Evolutionary conservation across 106 monocot genomes (phyloP).

Genomic region (Dendrobium huoshanense): DNA sequence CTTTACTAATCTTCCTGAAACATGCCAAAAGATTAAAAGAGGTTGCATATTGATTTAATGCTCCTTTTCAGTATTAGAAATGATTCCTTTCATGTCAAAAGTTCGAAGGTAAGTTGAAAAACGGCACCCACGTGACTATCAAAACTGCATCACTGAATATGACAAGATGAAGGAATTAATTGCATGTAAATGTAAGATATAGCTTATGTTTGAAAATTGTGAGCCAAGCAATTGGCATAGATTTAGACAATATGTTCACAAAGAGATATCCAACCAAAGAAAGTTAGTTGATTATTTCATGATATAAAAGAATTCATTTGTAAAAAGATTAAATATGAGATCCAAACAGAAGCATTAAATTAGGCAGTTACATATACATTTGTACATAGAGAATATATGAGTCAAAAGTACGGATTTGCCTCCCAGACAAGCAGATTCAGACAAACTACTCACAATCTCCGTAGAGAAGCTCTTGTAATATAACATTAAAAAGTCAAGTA

Average conservation of each 20-base stretch:
- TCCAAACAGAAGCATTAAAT: too few species aligned
- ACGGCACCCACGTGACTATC: neutral
- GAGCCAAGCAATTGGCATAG: neutral
- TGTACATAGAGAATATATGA: too few species aligned
- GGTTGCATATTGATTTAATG: neutral
- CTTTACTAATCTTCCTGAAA: neutral
- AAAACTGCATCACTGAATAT: neutral
- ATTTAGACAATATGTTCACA: neutral
- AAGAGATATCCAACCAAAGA: neutral
- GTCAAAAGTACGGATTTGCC: neutral
- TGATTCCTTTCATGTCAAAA: neutral
- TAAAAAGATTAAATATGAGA: neutral
- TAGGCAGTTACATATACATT: too few species aligned
- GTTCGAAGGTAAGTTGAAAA: neutral
- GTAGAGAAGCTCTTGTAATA: neutral
- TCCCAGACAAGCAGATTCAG: neutral
- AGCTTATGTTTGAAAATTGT: neutral
- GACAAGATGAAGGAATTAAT: neutral
- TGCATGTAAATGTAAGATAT: neutral
- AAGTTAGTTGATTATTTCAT: neutral
- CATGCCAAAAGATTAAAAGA: neutral
- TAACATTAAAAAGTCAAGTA: neutral
- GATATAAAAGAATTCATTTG: neutral
- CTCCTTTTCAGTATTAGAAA: neutral
- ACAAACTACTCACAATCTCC: neutral